Conservation (phyloP, 2,329 filamentous ascomycete genomes). For the Fusarium equiseti region DNA sequence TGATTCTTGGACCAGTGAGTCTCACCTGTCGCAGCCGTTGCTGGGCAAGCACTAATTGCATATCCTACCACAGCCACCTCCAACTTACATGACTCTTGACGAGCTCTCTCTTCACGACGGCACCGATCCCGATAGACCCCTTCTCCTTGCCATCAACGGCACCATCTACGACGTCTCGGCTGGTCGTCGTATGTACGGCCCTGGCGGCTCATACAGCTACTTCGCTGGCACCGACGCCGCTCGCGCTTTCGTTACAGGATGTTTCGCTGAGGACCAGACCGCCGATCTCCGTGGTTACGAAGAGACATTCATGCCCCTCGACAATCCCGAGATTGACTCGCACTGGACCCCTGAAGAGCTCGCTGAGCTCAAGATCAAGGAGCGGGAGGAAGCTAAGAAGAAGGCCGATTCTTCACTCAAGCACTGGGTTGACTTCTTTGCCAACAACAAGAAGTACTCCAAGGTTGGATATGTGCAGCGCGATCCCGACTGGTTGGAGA, state of each 20-base stretch:
- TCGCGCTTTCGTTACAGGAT: conserved; percentile 91
- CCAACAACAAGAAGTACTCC: conserved; percentile 82
- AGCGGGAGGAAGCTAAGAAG: conserved; percentile 72
- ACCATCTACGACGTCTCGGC: conserved; percentile 86
- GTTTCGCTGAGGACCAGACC: conserved; percentile 87
- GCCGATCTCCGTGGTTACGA: conserved; percentile 89
- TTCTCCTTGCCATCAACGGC: conserved; percentile 92
- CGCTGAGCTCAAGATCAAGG: conserved; percentile 67
- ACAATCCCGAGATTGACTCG: conserved; percentile 71
- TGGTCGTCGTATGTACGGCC: conserved; percentile 78
- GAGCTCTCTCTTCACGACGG: conserved; percentile 84
- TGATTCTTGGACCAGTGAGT: conserved; percentile 45
- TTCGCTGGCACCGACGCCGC: conserved; percentile 90
- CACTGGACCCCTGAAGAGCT: conserved; percentile 68
- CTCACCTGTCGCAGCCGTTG: not conserved
- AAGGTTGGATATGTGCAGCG: conserved; percentile 80
- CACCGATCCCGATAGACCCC: conserved; percentile 76
- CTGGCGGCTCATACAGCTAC: conserved; percentile 86
- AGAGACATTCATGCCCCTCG: conserved; percentile 80
- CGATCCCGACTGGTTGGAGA: conserved; percentile 71
- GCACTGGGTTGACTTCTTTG: conserved; percentile 89
- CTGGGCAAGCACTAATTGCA: conserved; percentile 12
- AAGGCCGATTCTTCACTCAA: conserved; percentile 75
- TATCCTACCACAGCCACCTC: conserved; percentile 59
- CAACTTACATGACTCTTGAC: conserved; percentile 77